Evolutionary conservation across 2,329 filamentous ascomycete genomes (phyloP).

Genomic region (Fusarium pseudocircinatum): DNA sequence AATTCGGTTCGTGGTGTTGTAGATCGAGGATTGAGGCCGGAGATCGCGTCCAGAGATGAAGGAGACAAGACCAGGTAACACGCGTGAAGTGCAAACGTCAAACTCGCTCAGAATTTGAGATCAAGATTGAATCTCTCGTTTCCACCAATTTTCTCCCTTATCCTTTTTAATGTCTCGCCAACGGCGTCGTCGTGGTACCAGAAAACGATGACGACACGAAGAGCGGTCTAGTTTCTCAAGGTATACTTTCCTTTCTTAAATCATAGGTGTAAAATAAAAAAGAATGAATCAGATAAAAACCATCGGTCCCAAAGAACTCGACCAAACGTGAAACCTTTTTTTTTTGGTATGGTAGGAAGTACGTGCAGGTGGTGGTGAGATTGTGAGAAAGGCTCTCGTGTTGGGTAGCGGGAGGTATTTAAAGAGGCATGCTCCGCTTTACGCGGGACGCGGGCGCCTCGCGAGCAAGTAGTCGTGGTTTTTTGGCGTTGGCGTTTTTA

Average conservation of each 20-base stretch:
- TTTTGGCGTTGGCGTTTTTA: slow-evolving; percentile 31
- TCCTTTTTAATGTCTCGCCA: not conserved
- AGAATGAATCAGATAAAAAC: not conserved
- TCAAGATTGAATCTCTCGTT: not conserved
- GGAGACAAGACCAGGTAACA: slow-evolving; percentile 1
- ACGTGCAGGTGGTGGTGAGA: not conserved
- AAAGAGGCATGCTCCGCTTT: slow-evolving; percentile 29
- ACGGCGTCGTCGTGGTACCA: not conserved
- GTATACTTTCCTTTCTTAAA: not conserved
- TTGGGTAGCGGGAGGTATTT: slow-evolving; percentile 38
- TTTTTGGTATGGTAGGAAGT: not conserved
- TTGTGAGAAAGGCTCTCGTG: slow-evolving; percentile 24
- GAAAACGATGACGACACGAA: slow-evolving; percentile 22
- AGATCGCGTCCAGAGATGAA: slow-evolving; percentile 28
- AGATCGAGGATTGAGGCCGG: slow-evolving; percentile 4
- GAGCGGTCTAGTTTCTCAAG: slow-evolving; percentile 22
- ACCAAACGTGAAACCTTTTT: not conserved
- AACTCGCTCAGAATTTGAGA: not conserved
- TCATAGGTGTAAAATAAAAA: not conserved
- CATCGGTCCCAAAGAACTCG: slow-evolving; percentile 19
- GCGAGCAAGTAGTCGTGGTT: slow-evolving; percentile 20
- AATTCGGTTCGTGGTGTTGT: not conserved
- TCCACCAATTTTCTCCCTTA: not conserved
- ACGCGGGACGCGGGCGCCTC: slow-evolving; percentile 20
- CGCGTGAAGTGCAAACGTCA: slow-evolving; percentile 4